phyloP scores from a whole-genome alignment of 176 grass and related monocot genomes.

The Paspalum vaginatum region DNA sequence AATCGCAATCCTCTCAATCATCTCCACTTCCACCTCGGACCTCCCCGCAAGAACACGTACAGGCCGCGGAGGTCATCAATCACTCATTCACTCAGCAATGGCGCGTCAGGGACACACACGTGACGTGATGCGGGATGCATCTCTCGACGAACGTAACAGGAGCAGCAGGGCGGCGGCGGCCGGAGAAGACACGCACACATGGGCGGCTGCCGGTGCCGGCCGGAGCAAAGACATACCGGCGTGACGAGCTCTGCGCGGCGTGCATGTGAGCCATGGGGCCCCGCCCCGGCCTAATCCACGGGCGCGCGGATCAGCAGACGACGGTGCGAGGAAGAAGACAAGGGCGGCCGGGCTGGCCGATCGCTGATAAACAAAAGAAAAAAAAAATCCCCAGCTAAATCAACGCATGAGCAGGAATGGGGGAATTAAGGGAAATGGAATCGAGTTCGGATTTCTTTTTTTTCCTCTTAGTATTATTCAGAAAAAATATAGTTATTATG shows the following conservation, averaged over 20 bases:
- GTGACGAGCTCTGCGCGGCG: constrained; percentile 43
- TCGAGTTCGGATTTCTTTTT: neutral
- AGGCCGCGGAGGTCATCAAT: neutral
- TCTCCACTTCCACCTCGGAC: constrained; percentile 26
- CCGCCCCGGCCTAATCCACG: neutral
- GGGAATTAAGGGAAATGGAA: constrained; percentile 34
- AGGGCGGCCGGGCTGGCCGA: neutral
- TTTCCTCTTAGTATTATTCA: neutral
- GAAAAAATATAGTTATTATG: too few species aligned
- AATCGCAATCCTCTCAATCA: constrained; percentile 5
- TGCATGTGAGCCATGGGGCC: constrained; percentile 56
- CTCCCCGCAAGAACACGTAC: constrained; percentile 11
- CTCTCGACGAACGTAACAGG: neutral
- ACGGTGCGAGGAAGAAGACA: constrained; percentile 33
- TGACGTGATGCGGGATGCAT: too few species aligned
- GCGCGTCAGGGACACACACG: too few species aligned
- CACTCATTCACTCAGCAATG: neutral
- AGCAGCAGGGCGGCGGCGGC: neutral
- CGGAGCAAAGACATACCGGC: constrained; percentile 39
- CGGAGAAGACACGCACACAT: constrained; percentile 18
- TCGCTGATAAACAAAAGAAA: neutral
- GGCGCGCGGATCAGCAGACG: constrained; percentile 15
- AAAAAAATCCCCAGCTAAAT: constrained; percentile 18
- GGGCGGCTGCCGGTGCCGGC: constrained; percentile 10
- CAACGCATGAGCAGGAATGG: constrained; percentile 1